Conservation (phyloP, 352 stramenopile genomes). For the Globisporangium viniferum region DNA sequence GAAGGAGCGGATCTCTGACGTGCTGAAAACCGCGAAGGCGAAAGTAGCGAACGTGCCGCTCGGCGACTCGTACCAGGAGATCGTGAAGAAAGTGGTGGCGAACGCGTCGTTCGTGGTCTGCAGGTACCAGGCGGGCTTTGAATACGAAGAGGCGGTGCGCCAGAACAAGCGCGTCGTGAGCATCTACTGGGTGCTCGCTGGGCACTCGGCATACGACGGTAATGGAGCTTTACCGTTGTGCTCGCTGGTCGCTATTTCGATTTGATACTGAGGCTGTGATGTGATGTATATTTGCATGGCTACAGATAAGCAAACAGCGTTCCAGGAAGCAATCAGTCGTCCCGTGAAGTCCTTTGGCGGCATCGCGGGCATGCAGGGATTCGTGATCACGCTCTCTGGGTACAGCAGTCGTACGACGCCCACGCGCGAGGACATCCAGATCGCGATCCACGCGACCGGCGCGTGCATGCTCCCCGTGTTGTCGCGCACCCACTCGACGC, state of each 20-base stretch:
- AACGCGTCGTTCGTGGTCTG: conserved; percentile 84
- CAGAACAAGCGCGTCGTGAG: conserved; percentile 75
- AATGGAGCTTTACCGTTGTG: not conserved
- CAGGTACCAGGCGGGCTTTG: conserved; percentile 72
- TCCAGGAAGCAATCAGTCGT: conserved; percentile 51
- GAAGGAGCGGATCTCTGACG: conserved; percentile 57
- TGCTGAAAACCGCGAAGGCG: conserved; percentile 65
- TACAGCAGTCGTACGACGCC: conserved; percentile 75
- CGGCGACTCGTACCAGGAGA: conserved; percentile 66
- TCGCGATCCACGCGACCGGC: conserved; percentile 79
- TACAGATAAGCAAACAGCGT: conserved; percentile 23
- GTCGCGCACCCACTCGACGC: conserved; percentile 77
- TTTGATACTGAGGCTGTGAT: not conserved
- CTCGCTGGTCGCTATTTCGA: not conserved
- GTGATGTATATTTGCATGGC: not conserved
- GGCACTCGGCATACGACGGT: conserved; percentile 32
- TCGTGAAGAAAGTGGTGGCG: conserved; percentile 71
- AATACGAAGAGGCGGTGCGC: conserved; percentile 71
- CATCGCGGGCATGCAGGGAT: conserved; percentile 71
- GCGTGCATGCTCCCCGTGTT: conserved; percentile 82
- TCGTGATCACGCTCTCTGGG: conserved; percentile 81
- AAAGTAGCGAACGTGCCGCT: conserved; percentile 81
- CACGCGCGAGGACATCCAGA: conserved; percentile 80
- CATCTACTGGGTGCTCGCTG: conserved; percentile 77
- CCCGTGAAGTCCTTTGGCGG: conserved; percentile 65